Percentiles rank a stretch among this genome's conserved stretches.
Evolutionary conservation across 2,329 filamentous ascomycete genomes (phyloP).

Genomic region (Scytalidium sp.): DNA sequence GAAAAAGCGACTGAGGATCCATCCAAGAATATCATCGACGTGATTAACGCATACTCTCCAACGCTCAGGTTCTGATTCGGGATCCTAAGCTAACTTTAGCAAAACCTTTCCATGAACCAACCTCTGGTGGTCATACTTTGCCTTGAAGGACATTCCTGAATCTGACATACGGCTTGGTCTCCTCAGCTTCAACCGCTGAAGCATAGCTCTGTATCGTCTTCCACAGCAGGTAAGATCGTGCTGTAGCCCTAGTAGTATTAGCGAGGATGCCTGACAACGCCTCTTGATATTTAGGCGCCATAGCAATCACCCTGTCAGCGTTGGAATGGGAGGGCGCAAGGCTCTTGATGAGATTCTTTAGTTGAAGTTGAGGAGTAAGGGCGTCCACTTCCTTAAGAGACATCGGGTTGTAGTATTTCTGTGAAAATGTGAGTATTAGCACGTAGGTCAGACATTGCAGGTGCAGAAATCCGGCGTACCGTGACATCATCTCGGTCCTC

Average conservation of each 20-base stretch:
- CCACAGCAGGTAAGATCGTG: conserved; percentile 64
- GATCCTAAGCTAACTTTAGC: conserved; percentile 37
- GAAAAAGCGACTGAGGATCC: conserved; percentile 70
- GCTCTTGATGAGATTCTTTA: conserved; percentile 48
- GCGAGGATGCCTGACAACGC: conserved; percentile 54
- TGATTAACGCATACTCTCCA: conserved; percentile 63
- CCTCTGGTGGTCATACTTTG: conserved; percentile 33
- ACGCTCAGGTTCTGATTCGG: conserved; percentile 59
- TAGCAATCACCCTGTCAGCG: conserved; percentile 53
- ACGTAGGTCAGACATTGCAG: not conserved
- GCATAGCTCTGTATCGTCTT: conserved; percentile 55
- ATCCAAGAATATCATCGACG: conserved; percentile 57
- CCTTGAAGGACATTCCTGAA: conserved; percentile 61
- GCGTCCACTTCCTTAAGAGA: conserved; percentile 51
- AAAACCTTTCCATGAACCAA: conserved; percentile 1
- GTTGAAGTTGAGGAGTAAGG: conserved; percentile 53
- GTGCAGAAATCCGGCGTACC: conserved; percentile 23
- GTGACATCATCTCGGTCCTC: conserved; percentile 60
- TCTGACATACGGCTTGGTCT: conserved; percentile 54
- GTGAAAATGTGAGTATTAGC: conserved; percentile 10
- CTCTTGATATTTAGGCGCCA: conserved; percentile 57
- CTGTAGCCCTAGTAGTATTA: conserved; percentile 48
- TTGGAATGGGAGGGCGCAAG: conserved; percentile 50
- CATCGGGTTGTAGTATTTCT: conserved; percentile 65
- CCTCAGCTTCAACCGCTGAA: conserved; percentile 53